Evolutionary conservation across 208 protist genomes (phyloP).

Genomic region (Vickermania ingenoplastis): DNA sequence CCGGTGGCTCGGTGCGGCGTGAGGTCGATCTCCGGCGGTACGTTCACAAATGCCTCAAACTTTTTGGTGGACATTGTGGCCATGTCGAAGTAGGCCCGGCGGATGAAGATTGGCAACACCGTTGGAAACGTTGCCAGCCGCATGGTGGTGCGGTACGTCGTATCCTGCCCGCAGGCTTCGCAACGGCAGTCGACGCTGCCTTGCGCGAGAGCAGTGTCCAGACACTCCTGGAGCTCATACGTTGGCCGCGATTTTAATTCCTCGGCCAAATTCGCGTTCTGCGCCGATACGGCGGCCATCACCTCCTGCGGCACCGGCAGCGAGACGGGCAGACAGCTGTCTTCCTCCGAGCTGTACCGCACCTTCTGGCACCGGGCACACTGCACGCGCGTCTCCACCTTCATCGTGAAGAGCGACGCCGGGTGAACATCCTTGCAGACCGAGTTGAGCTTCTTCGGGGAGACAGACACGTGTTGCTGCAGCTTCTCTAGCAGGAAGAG

Average conservation of each 20-base stretch:
- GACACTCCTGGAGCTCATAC: slow-evolving; percentile 53
- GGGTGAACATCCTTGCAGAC: slow-evolving; percentile 18
- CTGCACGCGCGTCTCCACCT: slow-evolving; percentile 83
- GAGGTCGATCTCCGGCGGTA: slow-evolving; percentile 61
- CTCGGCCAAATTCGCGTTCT: slow-evolving; percentile 21
- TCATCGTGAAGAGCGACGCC: slow-evolving; percentile 56
- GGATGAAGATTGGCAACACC: slow-evolving; percentile 65
- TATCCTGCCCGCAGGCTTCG: slow-evolving; percentile 30
- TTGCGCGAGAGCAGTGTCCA: slow-evolving; percentile 18
- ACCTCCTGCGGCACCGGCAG: slow-evolving; percentile 6
- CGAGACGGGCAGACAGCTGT: slow-evolving; percentile 59
- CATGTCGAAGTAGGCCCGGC: slow-evolving; percentile 74
- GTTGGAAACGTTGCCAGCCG: slow-evolving; percentile 79
- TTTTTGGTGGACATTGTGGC: slow-evolving; percentile 70
- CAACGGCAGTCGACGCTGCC: slow-evolving; percentile 64
- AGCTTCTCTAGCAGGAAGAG: slow-evolving; percentile 88
- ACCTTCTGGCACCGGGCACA: slow-evolving; percentile 80
- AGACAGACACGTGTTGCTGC: slow-evolving; percentile 42
- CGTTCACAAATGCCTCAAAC: slow-evolving; percentile 80
- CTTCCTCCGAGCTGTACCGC: slow-evolving; percentile 76
- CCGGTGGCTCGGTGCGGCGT: slow-evolving; percentile 42
- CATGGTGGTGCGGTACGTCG: slow-evolving; percentile 45
- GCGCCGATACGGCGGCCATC: slow-evolving; percentile 22
- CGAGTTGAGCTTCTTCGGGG: slow-evolving; percentile 1
- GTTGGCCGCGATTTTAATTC: slow-evolving; percentile 38